Evolutionary conservation across 2,329 filamentous ascomycete species (phyloP), one percentile per base, ranked within the genome.

Genomic region (Diaporthe capsici): DNA sequence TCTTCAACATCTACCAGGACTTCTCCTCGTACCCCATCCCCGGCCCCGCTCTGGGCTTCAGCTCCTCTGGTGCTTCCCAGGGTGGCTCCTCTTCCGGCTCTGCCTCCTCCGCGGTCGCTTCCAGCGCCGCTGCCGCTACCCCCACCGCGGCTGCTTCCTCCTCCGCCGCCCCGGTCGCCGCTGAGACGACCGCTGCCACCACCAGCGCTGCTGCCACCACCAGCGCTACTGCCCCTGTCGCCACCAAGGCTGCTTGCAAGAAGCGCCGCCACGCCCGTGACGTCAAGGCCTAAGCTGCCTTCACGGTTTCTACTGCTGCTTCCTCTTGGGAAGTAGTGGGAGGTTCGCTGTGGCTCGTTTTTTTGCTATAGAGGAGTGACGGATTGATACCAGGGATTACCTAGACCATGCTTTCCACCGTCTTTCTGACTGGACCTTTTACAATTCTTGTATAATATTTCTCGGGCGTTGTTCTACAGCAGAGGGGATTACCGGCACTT

Each of bases 11-110:
- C 58, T 80, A 78, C 74, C 60, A 60, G 67, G 44, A 13, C 71
- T 72, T 73, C 72, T 63, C 75, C 74, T 51, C 73, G 57, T 81
- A 81, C 78, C 75, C 78, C 53, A 79, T 81, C 44, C 80, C 80
- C 37, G 80, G 80, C 58, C 80, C 80, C n/a, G 73, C 78, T 15
- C 79, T 81, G 47, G 80, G 78, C 60, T 74, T 78, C 67, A 77
- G 78, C 55, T 76, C 75, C 57, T 72, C 63, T 51, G 78, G 75
- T 76, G 74, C 71, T 58, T 73, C 77, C 53, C 76, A 75, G 57
- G 70, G 55, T 22, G 77, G 76, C 76, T 74, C 67, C 73, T 77
- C 77, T 10, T 67, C 57, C 53, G 75, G 77, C 25, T 79, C 79
- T 25, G 47, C 75, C 39, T 76, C 79, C 25, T 79, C 80, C 39